Evolutionary conservation across 306 rosid species (phyloP), one percentile per base, ranked within the genome.

Genomic region (Lathyrus aphaca): DNA sequence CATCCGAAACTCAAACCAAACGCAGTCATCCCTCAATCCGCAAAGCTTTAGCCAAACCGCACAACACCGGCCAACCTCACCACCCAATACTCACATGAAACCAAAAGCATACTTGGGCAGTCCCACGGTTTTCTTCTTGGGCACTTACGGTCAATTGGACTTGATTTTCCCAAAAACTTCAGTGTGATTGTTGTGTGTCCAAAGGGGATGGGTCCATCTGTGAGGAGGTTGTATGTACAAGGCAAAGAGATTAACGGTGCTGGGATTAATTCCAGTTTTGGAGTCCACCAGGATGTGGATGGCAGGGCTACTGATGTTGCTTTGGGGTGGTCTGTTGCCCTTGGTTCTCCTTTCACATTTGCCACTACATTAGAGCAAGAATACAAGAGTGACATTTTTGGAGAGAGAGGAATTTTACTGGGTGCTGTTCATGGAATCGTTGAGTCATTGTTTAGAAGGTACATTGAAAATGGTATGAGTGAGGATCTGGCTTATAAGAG

Each of bases 161-260:
- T 84, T 58, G 96, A 89, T 79, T 95, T 95, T 66, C 97, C 99
- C 0, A 89, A 91, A 75, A 71, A 95, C 64, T 72, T 95, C 54
- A 95, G 97, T 67, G 97, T 95, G 12, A 89, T 95, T 83, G 99
- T 97, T 74, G 96, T 91, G 18, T 94, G 99, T 65, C 99, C 99
- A 0, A 94, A 94, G 86, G 99, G 99, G 18, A 94, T 94, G 99
- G 99, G 99, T 74, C 99, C 99, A 17, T 94, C 99, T 5, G 99
- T 94, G 32, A 87, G 99, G 87, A 91, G 99, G 74, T 87, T 94
- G 16, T 94, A 94, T 77, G 92, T 94, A 44, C 99, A 94, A 80
- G 99, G 99, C 38, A 91, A 89, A 84, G 97, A 91, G 64, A 79
- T 94, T 27, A 94, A 94, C 77, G 99, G 99, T 75, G 99, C 99